Conservation (phyloP, 2,329 filamentous ascomycete genomes). For the Claviceps capensis region DNA sequence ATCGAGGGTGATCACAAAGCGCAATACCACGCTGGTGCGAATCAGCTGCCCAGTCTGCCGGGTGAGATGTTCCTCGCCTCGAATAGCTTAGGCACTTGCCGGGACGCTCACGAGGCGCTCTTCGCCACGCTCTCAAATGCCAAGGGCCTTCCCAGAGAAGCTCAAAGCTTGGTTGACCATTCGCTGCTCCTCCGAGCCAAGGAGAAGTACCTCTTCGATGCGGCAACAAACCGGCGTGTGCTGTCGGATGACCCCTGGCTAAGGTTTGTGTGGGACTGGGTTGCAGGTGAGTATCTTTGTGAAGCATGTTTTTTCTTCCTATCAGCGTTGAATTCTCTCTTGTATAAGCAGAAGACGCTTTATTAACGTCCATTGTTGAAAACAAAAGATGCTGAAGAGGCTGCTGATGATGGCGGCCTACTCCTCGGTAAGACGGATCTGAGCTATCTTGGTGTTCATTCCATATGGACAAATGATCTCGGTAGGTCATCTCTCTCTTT, state of each 20-base stretch:
- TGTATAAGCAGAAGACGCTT: neutral
- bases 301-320: neutral
- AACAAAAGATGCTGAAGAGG: slow-evolving; percentile 43
- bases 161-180: slow-evolving; percentile 40
- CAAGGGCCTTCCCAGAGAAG: slow-evolving; percentile 34
- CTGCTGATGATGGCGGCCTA: slow-evolving; percentile 57
- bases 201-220: slow-evolving; percentile 51
- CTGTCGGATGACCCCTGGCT: slow-evolving; percentile 60
- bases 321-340: neutral
- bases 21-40: slow-evolving; percentile 9
- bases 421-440: slow-evolving; percentile 53
- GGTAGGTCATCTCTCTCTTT: slow-evolving; percentile 28
- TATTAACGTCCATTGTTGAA: neutral
- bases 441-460: slow-evolving; percentile 60
- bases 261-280: slow-evolving; percentile 66
- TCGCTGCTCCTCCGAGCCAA: slow-evolving; percentile 45
- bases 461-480: slow-evolving; percentile 58
- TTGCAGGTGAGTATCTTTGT: slow-evolving; percentile 38
- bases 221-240: slow-evolving; percentile 50
- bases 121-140: slow-evolving; percentile 30
- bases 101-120: slow-evolving; percentile 43
- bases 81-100: slow-evolving; percentile 31
- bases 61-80: slow-evolving; percentile 25
- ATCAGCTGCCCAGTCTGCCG: slow-evolving; percentile 17
- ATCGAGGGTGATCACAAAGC: slow-evolving; percentile 10